Evolutionary conservation across 139 green algal genomes (phyloP).

Genomic region (Chlamydomonas sphaeroides): DNA sequence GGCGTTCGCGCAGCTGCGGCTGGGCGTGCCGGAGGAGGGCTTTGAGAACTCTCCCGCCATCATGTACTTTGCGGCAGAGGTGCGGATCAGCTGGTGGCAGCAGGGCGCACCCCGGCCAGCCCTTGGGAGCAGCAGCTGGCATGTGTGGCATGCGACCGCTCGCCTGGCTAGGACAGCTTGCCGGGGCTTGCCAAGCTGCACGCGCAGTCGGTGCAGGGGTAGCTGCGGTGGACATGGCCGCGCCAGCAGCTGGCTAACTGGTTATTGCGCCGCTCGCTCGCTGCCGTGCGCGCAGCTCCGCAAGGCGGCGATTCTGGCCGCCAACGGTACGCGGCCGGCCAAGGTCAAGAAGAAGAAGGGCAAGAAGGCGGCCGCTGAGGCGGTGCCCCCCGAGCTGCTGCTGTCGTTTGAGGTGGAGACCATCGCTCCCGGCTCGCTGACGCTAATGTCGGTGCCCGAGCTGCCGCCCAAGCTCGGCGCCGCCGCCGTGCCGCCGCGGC

Average conservation of each 20-base stretch:
- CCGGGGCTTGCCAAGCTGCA: too few relatives aligned
- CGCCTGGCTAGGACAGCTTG: too few relatives aligned
- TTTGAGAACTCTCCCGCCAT: slow-evolving; percentile 47
- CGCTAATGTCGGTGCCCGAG: background rate
- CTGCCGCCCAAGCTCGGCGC: background rate
- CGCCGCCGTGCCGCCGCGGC: slow-evolving; percentile 1
- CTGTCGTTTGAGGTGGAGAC: slow-evolving; percentile 47
- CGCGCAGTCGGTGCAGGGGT: too few relatives aligned
- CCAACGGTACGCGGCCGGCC: background rate
- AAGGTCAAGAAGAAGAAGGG: background rate
- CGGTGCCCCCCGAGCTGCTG: background rate
- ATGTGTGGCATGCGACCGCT: too few relatives aligned
- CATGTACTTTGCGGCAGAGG: slow-evolving; percentile 45
- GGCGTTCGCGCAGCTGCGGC: slow-evolving; percentile 37
- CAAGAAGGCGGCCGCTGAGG: background rate
- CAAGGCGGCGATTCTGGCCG: background rate
- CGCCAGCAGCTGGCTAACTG: too few relatives aligned
- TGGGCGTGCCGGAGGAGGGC: slow-evolving; percentile 45
- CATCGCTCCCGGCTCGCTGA: slow-evolving; percentile 18
- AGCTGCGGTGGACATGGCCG: too few relatives aligned
- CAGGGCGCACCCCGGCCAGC: too few relatives aligned
- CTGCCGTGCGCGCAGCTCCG: slow-evolving; percentile 17
- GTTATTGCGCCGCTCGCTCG: too few relatives aligned
- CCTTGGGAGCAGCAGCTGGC: background rate
- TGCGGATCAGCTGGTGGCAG: too few relatives aligned